Evolutionary conservation across 2,329 filamentous ascomycete species (phyloP).

Genomic region (Fusarium staphyleae): DNA sequence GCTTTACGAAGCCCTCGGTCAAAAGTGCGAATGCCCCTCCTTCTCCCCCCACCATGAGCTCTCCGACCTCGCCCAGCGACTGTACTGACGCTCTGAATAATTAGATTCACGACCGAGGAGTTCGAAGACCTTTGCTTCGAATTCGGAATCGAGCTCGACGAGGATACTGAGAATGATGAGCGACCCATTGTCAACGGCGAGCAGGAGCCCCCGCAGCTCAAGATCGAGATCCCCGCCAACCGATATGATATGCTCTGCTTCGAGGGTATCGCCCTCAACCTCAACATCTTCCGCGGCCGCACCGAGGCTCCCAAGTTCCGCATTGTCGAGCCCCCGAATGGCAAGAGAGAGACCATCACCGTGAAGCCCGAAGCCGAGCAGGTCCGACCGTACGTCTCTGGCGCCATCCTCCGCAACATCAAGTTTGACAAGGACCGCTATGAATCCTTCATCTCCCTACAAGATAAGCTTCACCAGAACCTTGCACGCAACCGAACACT

Average conservation of each 20-base stretch:
- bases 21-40: slow-evolving; percentile 65
- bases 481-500: slow-evolving; percentile 90
- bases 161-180: slow-evolving; percentile 83
- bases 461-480: slow-evolving; percentile 98
- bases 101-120: slow-evolving; percentile 86
- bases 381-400: slow-evolving; percentile 87
- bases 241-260: slow-evolving; percentile 95
- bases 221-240: slow-evolving; percentile 98
- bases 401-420: slow-evolving; percentile 87
- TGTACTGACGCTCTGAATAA: slow-evolving; percentile 29
- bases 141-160: slow-evolving; percentile 96
- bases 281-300: slow-evolving; percentile 91
- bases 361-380: slow-evolving; percentile 77
- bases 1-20: slow-evolving; percentile 90
- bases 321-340: slow-evolving; percentile 73
- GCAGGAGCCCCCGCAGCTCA: slow-evolving; percentile 89
- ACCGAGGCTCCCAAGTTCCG: slow-evolving; percentile 79
- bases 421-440: slow-evolving; percentile 91
- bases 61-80: slow-evolving; percentile 28
- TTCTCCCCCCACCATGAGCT: slow-evolving; percentile 30
- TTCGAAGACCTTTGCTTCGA: slow-evolving; percentile 99
- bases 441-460: slow-evolving; percentile 95
- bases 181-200: slow-evolving; percentile 77
- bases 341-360: slow-evolving; percentile 80
- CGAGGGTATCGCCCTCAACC: slow-evolving; percentile 93